Percentiles rank a stretch among this genome's conserved stretches.
Evolutionary conservation across 2,329 filamentous ascomycete genomes (phyloP).

Genomic region (Parastagonospora nodorum): DNA sequence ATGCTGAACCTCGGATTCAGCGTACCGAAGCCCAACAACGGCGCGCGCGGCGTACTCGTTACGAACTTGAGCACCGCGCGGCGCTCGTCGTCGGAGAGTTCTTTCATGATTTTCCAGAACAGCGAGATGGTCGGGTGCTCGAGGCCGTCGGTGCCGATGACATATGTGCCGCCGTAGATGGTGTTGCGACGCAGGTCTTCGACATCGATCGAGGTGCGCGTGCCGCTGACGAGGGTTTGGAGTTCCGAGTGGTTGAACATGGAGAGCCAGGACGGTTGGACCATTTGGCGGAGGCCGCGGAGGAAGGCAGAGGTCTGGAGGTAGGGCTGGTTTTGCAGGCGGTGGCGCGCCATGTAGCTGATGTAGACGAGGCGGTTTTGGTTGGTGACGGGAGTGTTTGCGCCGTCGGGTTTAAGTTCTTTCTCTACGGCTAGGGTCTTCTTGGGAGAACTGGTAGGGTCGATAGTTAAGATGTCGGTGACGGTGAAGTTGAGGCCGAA

Average conservation of each 20-base stretch:
- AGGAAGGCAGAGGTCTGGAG: conserved; percentile 88
- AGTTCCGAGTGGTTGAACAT: conserved; percentile 99
- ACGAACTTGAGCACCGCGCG: conserved; percentile 93
- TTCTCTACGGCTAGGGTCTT: conserved; percentile 68
- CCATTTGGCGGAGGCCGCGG: conserved; percentile 81
- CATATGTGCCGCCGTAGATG: conserved; percentile 83
- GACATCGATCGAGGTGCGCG: conserved; percentile 83
- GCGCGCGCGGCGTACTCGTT: conserved; percentile 88
- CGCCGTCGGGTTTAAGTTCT: conserved; percentile 77
- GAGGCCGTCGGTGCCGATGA: conserved; percentile 81
- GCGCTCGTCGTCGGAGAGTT: conserved; percentile 75
- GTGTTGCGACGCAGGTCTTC: conserved; percentile 85
- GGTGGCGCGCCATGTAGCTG: conserved; percentile 85
- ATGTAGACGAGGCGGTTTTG: conserved; percentile 95
- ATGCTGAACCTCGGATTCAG: conserved; percentile 88
- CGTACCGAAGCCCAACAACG: conserved; percentile 85
- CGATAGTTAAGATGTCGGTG: conserved; percentile 64
- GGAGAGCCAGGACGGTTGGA: conserved; percentile 88
- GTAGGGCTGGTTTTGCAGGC: conserved; percentile 78
- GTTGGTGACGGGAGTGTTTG: conserved; percentile 81
- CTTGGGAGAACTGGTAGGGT: conserved; percentile 37
- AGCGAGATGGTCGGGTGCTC: conserved; percentile 85
- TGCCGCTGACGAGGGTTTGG: conserved; percentile 89
- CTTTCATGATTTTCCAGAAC: conserved; percentile 89
- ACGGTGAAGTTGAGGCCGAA: conserved; percentile 89